Base-by-base conservation (phyloP, 352 stramenopile genomes). In the Phytophthora citrophthora region DNA sequence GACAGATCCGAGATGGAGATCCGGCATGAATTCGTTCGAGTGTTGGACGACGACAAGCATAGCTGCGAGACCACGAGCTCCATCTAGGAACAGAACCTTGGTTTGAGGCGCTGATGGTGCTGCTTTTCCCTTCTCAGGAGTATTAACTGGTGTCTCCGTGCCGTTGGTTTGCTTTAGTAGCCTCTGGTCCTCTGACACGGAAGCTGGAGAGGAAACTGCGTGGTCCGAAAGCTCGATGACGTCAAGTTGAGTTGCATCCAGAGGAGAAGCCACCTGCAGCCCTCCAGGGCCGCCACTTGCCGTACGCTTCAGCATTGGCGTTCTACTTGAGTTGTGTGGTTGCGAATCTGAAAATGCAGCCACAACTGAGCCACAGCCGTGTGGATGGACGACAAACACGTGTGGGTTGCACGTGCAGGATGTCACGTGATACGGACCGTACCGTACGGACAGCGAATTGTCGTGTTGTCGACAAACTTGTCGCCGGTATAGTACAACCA, bases 1-100 rank as follows among this genome's bases (percentile, higher is more conserved):
- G 8, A 69, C 39, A 10, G 61, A 64, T 54, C 61, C 61, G 10
- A 49, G 12, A 41, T 64, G 61, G 9, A 64, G 46, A 24, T 54
- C 20, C 26, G 53, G 54, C 27, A 60, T 48, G 34, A 65, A 70
- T 29, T 64, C 54, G 13, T 60, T 4, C 0, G 61, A 56, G 47
- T 69, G 61, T 26, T 69, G 61, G 9, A 59, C 47, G 16, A 69
- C 61, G 8, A 69, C 61, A 27, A 69, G 61, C 38, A 69, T 69
- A 2, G 61, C 61, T 26, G 61, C 61, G 5, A 69, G 31, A 44
- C 61, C 61, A 24, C 61, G 61, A 11, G 49, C 31, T 2, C 61
- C 61, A 26, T 69, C 61, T 7, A 69, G 54, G 27, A 69, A 69
- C 8, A 69, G 16, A 2, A 69, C 54, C 31, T 69, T 69, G 15